Base-by-base conservation (phyloP, 805 yeast species). In the Myxozyma lipomycoides region DNA sequence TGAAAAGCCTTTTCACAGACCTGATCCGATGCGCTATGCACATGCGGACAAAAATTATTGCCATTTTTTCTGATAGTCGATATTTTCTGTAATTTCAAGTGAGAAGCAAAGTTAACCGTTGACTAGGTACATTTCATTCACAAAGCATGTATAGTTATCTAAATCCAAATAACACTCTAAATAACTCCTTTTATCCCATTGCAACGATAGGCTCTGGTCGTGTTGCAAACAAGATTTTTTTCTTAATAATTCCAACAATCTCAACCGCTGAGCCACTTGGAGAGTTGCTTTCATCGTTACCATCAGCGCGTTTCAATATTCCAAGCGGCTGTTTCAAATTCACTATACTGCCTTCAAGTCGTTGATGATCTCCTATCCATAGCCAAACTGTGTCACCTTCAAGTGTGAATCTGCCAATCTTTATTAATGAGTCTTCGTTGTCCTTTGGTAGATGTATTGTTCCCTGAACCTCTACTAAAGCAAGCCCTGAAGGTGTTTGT, bases 1-100 rank as follows among this genome's bases (percentile, higher is more conserved):
- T 54, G 57, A 47, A 54, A 54, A 56, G 51, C 25, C 38, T 32
- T 43, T 51, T 57, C 62, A 59, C 62, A 59, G 62, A 59, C 62
- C 62, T 59, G 62, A 49, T 46, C 62, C 56, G 49, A 59, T 48
- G 52, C 52, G 28, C 30, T 28, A 28, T 37, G 53, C 52, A 49
- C 45, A 36, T 54, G 58, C 48, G 60, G 61, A 52, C 35, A 49
- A 34, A 9, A 47, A 25, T 46, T 57, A 41, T 49, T 49, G 51
- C 51, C 48, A 39, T 39, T 45, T 25, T 47, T 23, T 40, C 32
- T 49, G 48, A 49, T 26, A 22, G 17, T 5, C n/a, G n/a, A n/a
- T n/a, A n/a, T n/a, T n/a, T n/a, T n/a, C n/a, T n/a, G n/a, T n/a
- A n/a, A n/a, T n/a, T n/a, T n/a, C n/a, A n/a, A n/a, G n/a, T n/a